Base-by-base conservation (phyloP, 768 basidiomycete species). In the Amanita pallidorosea region DNA sequence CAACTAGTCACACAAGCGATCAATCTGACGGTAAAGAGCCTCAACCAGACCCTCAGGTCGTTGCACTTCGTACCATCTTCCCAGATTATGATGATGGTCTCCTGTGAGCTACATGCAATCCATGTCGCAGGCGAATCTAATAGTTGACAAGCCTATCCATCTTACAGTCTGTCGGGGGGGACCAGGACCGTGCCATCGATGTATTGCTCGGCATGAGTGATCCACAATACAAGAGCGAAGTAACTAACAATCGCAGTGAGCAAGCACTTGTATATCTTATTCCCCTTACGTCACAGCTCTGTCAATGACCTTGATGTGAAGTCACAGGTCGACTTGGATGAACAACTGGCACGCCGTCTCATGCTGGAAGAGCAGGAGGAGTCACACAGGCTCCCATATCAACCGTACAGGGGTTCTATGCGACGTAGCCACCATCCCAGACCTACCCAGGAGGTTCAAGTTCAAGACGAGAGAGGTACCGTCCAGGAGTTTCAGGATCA, bases 131-230 rank as follows among this genome's bases (percentile, higher is more conserved):
- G 11, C 45, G 50, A 23, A 47, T 25, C 47, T 45, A 46, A 51
- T 34, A 23, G 20, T 45, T 29, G 15, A 45, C 3, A 38, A 86
- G 84, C 36, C 72, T 73, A 59, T 81, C 80, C 7, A 83, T 93
- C 0, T 70, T 93, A 43, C 79, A 88, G 53, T 83, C 83, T 5
- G 84, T 83, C 5, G 60, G 69, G n/a, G 75, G 81, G 9, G 69
- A 87, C 56, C 80, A 88, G 55, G 87, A 87, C 54, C 74, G 73
- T 25, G 89, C 89, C 4, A 74, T 91, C 50, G 88, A 92, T 57
- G 67, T 73, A 1, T 71, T 93, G 7, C 75, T 93, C 6, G 84
- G 82, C 8, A 91, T 93, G 89, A 89, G 75, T 65, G 90, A 93
- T 66, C 88, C 88, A 1, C 73, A 81, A 6, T 90, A 85, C 60